Base-by-base conservation (phyloP, 257 asterid species). In the Gentiana macrophylla region DNA sequence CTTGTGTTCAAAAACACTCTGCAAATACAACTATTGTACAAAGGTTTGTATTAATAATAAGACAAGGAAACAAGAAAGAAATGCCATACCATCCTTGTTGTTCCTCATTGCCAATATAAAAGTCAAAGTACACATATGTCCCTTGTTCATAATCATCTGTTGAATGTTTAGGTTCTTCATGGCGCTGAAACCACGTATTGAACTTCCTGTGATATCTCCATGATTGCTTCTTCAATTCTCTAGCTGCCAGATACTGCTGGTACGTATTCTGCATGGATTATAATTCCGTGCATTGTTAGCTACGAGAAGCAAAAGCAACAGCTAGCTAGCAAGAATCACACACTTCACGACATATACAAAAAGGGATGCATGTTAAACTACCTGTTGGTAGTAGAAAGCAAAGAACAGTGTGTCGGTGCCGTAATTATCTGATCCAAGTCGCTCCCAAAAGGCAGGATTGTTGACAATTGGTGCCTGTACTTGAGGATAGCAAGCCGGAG, bases 171-270 rank as follows among this genome's bases (percentile, higher is more conserved):
- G 99, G 99, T 72, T 92, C 99, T 75, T 88, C 96, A 3, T 88
- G 99, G 62, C 99, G 73, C 74, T 92, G 99, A 84, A 92, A 92
- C 99, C 99, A 92, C 37, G 99, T 88, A 80, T 85, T 88, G 72
- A 74, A 92, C 67, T 85, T 88, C 67, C 95, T 77, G 74, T 92
- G 99, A 78, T 85, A 92, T 77, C 99, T 83, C 99, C 97, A 92
- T 6, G 97, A 86, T 67, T 92, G 99, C 74, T 74, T 92, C 81
- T 92, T 92, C 79, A 92, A 66, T 70, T 85, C 97, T 77, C 81
- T 88, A 52, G 99, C 97, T 64, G 99, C 99, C 74, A 92, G 72
- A 72, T 85, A 92, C 73, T 92, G 97, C 75, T 92, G 97, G 77
- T 83, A 92, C 57, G 97, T 92, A 62, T 88, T 92, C 99, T 92